phyloP scores from a whole-genome alignment of 2,329 filamentous ascomycete genomes.

The Grosmannia huntii region DNA sequence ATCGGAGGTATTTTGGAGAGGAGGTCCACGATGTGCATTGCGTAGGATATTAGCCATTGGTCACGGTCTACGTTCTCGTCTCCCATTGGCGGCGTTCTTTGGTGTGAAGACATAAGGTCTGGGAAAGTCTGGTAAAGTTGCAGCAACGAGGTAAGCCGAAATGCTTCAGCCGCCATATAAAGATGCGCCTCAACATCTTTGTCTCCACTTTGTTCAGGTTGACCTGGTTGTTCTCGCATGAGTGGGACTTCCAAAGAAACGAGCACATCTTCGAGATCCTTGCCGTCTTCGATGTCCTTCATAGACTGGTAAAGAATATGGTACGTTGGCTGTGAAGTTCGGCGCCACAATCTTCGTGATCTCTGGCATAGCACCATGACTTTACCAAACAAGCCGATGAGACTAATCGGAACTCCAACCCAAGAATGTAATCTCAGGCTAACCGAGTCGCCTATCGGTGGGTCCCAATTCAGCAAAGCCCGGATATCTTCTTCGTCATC shows the following conservation, averaged over 20 bases:
- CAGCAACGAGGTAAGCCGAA: conserved; percentile 22
- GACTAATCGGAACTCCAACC: conserved; percentile 23
- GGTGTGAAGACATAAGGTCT: conserved; percentile 6
- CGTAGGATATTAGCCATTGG: conserved; percentile 8
- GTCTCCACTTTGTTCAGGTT: conserved; percentile 5
- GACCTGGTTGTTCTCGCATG: neutral
- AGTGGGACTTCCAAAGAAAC: conserved; percentile 17
- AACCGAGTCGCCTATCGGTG: neutral
- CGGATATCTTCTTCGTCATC: conserved; percentile 18
- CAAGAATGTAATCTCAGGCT: conserved; percentile 20
- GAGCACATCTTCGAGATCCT: conserved; percentile 21
- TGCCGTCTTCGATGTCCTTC: conserved; percentile 21
- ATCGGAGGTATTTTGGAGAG: conserved; percentile 10
- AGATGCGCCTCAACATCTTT: conserved; percentile 22
- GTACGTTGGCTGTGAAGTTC: conserved; percentile 13
- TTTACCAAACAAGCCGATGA: conserved; percentile 22
- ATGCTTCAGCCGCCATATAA: conserved; percentile 23
- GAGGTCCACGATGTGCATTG: conserved; percentile 9
- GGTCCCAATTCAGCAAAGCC: conserved; percentile 7
- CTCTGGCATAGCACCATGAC: conserved; percentile 23
- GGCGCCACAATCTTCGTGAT: conserved; percentile 17
- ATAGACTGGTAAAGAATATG: conserved; percentile 15
- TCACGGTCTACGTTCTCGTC: neutral
- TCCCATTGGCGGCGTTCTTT: neutral
- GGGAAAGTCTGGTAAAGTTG: conserved; percentile 26